Conservation (phyloP, 2,329 filamentous ascomycete species). For the Sarocladium strictum region DNA sequence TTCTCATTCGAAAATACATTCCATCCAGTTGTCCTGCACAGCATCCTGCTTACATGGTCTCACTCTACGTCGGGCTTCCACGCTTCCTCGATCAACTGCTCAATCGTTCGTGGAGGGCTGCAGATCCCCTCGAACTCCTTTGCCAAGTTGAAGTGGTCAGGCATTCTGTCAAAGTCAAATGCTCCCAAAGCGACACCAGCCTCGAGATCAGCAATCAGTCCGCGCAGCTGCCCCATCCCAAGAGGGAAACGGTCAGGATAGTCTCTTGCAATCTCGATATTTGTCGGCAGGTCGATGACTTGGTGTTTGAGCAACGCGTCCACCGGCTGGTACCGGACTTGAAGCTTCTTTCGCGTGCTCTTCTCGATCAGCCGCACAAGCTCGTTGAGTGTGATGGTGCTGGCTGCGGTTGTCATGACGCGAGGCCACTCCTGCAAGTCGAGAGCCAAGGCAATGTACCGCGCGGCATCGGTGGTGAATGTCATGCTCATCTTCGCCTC, state of each 20-base stretch:
- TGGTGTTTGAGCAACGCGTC: conserved; percentile 18
- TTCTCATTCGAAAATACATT: too few relatives aligned
- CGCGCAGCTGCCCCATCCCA: conserved; percentile 19
- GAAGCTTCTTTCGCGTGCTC: conserved; percentile 20
- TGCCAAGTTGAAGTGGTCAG: neutral
- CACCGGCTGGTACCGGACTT: conserved; percentile 21
- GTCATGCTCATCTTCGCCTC: conserved; percentile 25
- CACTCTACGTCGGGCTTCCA: neutral
- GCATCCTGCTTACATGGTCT: neutral
- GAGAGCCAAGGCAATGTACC: conserved; percentile 23
- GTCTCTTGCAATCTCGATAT: conserved; percentile 19
- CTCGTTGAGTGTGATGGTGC: conserved; percentile 23
- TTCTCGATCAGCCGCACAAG: conserved; percentile 25
- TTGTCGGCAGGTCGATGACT: conserved; percentile 19
- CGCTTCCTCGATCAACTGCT: conserved; percentile 5
- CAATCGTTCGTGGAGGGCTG: neutral
- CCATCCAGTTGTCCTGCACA: too few relatives aligned
- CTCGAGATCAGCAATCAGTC: conserved; percentile 24
- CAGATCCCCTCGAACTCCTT: conserved; percentile 5
- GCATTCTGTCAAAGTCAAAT: conserved; percentile 18
- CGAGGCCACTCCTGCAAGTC: conserved; percentile 24
- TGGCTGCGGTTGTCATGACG: conserved; percentile 20
- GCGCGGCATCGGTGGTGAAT: conserved; percentile 23
- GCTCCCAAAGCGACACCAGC: conserved; percentile 23
- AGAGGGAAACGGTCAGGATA: conserved; percentile 21